Percentiles rank a stretch among this genome's conserved stretches.
phyloP scores from a whole-genome alignment of 2,329 filamentous ascomycete species.

The Blastomyces silverae region DNA sequence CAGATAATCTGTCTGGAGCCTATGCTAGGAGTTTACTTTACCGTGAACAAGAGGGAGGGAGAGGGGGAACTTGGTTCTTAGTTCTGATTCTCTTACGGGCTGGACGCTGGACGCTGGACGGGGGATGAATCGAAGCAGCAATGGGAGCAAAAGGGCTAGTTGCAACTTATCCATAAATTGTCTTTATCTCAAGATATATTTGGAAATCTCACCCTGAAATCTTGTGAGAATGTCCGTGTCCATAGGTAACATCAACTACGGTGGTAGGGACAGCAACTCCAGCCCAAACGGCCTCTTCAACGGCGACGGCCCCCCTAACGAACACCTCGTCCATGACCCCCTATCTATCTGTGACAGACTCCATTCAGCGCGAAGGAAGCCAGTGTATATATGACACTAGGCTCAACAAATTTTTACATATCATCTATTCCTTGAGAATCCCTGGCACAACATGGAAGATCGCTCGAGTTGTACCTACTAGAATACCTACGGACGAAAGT shows the following conservation, averaged over 20 bases:
- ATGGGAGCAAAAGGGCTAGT: no score
- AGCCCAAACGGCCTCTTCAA: not conserved
- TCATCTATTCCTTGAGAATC: not conserved
- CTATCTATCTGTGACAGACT: not conserved
- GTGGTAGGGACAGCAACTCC: not conserved
- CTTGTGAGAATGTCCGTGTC: not conserved
- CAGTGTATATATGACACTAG: constrained; percentile 1
- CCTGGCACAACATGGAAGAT: not conserved
- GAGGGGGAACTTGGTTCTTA: no score
- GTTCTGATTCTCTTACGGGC: no score
- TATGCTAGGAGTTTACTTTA: no score
- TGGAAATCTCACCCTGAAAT: not conserved
- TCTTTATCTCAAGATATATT: no score
- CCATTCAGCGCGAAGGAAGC: not conserved
- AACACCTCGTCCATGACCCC: not conserved
- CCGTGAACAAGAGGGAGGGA: no score
- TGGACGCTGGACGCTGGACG: no score
- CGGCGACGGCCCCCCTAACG: not conserved
- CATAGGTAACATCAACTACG: not conserved
- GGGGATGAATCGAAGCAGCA: no score
- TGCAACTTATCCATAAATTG: no score
- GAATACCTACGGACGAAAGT: not conserved
- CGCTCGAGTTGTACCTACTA: not conserved
- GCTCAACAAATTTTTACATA: constrained; percentile 9
- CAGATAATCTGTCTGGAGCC: no score